Conservation (phyloP, 331 rosid species). For the Malus hybrid region DNA sequence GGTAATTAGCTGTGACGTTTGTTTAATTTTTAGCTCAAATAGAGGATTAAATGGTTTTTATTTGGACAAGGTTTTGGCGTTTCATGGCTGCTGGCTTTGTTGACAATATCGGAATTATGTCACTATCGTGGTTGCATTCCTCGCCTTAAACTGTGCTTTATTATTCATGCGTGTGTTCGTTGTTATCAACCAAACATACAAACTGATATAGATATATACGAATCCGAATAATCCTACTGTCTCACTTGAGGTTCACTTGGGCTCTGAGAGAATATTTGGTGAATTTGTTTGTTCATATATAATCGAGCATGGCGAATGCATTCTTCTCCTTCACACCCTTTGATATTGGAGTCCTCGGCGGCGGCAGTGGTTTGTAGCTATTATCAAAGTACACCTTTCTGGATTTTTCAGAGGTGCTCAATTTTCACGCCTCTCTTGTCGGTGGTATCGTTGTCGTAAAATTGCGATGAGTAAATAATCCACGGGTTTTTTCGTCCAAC, state of each 20-base stretch:
- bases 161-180: neutral
- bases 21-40: neutral
- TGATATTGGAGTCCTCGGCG: constrained; percentile 21
- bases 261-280: neutral
- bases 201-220: neutral
- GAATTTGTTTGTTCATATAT: neutral
- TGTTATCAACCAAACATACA: neutral
- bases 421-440: no score
- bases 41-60: neutral
- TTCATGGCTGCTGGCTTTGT: constrained; percentile 19
- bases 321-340: constrained; percentile 25
- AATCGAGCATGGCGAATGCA: constrained; percentile 12
- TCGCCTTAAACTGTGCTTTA: neutral
- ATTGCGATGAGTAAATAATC: no score
- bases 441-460: no score
- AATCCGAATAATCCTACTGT: constrained; percentile 2
- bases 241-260: neutral
- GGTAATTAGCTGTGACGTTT: neutral
- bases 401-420: no score
- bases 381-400: neutral
- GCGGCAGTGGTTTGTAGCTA: neutral
- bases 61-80: neutral
- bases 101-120: constrained; percentile 27
- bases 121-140: constrained; percentile 20
- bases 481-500: no score